A percentile compares a stretch with the other conserved stretches of the same genome.
phyloP scores from a whole-genome alignment of 352 stramenopile genomes.

The Phytophthora melonis region DNA sequence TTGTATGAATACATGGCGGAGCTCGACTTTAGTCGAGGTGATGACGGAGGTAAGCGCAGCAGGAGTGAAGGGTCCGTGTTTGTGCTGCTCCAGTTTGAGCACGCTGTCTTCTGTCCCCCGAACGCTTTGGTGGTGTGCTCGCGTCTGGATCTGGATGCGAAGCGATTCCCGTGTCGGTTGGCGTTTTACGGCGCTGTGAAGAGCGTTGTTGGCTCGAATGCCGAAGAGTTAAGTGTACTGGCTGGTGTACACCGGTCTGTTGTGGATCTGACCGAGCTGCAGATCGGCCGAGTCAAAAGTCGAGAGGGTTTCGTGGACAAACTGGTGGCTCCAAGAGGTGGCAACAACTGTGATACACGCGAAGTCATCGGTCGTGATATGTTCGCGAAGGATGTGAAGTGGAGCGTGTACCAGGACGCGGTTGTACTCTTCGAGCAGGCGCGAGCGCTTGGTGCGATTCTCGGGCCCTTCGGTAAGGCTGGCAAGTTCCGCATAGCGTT shows the following conservation, averaged over 20 bases:
- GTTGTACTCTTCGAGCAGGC: conserved; percentile 60
- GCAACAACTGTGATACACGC: conserved; percentile 1
- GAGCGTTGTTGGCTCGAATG: conserved; percentile 40
- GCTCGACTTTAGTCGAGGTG: conserved; percentile 28
- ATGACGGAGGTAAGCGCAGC: neutral
- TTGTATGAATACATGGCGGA: conserved; percentile 62
- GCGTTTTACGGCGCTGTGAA: conserved; percentile 74
- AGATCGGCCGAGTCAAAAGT: conserved; percentile 73
- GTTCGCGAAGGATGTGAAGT: conserved; percentile 82
- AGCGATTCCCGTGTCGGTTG: conserved; percentile 69
- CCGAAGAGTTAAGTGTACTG: conserved; percentile 20
- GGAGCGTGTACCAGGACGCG: conserved; percentile 62
- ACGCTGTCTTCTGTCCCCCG: conserved; percentile 63
- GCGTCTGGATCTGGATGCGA: conserved; percentile 74
- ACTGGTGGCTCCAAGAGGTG: conserved; percentile 20
- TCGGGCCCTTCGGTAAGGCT: conserved; percentile 83
- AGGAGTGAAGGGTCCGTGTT: conserved; percentile 38
- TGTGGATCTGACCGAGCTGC: conserved; percentile 43
- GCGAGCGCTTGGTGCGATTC: conserved; percentile 53
- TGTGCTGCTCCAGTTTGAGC: conserved; percentile 78
- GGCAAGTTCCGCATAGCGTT: conserved; percentile 78
- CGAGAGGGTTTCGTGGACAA: conserved; percentile 74
- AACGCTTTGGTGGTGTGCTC: conserved; percentile 73
- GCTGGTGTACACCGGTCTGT: conserved; percentile 20
- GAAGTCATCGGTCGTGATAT: conserved; percentile 78